phyloP scores from a whole-genome alignment of 140 eudicot species.

The Bidens hawaiensis region DNA sequence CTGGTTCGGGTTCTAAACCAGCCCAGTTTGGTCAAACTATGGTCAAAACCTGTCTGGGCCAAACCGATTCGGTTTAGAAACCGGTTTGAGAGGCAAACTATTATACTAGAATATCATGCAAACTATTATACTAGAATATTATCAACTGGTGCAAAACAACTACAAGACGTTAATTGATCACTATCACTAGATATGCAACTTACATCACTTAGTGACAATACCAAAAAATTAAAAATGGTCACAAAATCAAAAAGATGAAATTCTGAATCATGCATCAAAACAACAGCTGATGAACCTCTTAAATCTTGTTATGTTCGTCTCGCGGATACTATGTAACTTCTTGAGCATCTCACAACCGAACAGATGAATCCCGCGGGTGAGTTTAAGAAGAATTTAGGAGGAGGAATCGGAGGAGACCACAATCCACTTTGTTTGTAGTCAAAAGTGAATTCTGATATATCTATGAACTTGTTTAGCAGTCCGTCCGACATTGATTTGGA shows the following conservation, averaged over 20 bases:
- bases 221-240: not conserved
- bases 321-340: conserved; percentile 16
- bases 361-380: conserved; percentile 28
- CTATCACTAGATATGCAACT: not conserved
- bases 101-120: not conserved
- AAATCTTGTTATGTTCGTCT: conserved; percentile 19
- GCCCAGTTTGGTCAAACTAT: no score
- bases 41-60: no score
- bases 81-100: no score
- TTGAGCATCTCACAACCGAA: conserved; percentile 29
- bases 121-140: not conserved
- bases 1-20: no score
- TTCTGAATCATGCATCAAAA: conserved; percentile 13
- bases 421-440: conserved; percentile 41
- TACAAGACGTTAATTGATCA: not conserved
- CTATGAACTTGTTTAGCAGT: conserved; percentile 46
- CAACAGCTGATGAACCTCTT: conserved; percentile 24
- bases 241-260: not conserved
- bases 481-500: conserved; percentile 52
- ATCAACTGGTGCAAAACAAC: not conserved
- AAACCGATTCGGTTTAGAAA: no score
- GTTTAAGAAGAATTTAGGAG: conserved; percentile 28
- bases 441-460: conserved; percentile 41
- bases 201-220: not conserved
- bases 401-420: conserved; percentile 65